Base-by-base conservation (phyloP, 2,329 filamentous ascomycete genomes). In the Paraconiothyrium sp. region DNA sequence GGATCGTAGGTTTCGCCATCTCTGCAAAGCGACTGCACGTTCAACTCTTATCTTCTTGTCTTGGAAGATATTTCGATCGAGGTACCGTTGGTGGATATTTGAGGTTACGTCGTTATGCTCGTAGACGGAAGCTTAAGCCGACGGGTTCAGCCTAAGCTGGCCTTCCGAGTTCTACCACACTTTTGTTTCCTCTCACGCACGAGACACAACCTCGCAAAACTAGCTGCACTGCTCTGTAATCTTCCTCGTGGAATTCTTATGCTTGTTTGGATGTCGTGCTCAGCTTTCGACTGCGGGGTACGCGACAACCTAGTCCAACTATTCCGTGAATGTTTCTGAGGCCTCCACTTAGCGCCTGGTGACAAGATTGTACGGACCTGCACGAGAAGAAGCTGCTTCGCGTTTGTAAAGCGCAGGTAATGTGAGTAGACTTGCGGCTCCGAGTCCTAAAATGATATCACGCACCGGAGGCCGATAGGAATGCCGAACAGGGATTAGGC, bases 1-100 rank as follows among this genome's bases (percentile, higher is more conserved):
- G 72, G 14, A 79, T 44, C 1, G 72, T 76, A 1, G 76, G 74
- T 52, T 77, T 78, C n/a, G 49, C n/a, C 11, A 55, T n/a, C 4
- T 41, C 27, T 54, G 27, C 27, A 30, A 30, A 30, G 8, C 1
- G 30, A 16, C 35, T 1, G 35, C 1, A 3, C 39, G n/a, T 52
- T 4, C 32, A 9, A 39, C 4, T 14, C 4, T 4, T 24, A 10
- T 24, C 7, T 32, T 16, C 1, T 32, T 32, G 10, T 49, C n/a
- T 4, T 39, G 10, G 32, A 2, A 10, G 10, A 22, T 32, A 11
- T 24, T 24, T 20, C 43, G 43, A 46, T n/a, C 39, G 7, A n/a
- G 16, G 14, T 5, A 7, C 5, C 16, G n/a, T 6, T 41, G 39
- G 4, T 41, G 14, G 14, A 6, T 30, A 16, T 41, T n/a, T 16